Conservation (phyloP, 495 filamentous ascomycete genomes). For the Trichoderma asperelloides region DNA sequence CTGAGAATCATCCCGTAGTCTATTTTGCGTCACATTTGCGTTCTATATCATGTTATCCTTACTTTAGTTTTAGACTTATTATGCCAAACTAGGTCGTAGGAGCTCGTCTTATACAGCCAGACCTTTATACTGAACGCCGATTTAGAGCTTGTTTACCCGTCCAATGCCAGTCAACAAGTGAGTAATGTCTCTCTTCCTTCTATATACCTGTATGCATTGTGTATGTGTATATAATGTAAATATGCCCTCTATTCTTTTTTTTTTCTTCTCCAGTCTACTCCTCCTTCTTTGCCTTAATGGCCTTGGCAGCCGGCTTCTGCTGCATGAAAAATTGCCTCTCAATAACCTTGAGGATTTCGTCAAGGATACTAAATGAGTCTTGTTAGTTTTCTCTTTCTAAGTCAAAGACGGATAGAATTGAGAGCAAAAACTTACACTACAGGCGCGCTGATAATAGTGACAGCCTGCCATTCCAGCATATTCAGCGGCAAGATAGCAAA, state of each 20-base stretch:
- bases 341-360: constrained; percentile 75
- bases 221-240: background rate
- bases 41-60: too few relatives aligned
- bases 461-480: constrained; percentile 87
- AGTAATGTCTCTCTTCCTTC: background rate
- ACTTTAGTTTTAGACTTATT: too few relatives aligned
- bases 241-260: background rate
- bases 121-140: too few relatives aligned
- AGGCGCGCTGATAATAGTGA: constrained; percentile 78
- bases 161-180: background rate
- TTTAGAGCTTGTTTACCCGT: too few relatives aligned
- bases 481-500: constrained; percentile 90
- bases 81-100: too few relatives aligned
- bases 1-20: background rate
- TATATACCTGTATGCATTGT: constrained; percentile 9
- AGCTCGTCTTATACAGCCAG: too few relatives aligned
- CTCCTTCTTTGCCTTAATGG: constrained; percentile 35
- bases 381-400: constrained; percentile 18
- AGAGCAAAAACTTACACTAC: constrained; percentile 66
- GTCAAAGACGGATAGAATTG: background rate
- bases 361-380: constrained; percentile 59
- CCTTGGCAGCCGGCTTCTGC: constrained; percentile 17
- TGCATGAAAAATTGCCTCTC: constrained; percentile 59
- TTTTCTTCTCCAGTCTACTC: constrained; percentile 11
- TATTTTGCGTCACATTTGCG: too few relatives aligned